Conservation (phyloP, 2,329 filamentous ascomycete species). For the Coniochaeta sp. region DNA sequence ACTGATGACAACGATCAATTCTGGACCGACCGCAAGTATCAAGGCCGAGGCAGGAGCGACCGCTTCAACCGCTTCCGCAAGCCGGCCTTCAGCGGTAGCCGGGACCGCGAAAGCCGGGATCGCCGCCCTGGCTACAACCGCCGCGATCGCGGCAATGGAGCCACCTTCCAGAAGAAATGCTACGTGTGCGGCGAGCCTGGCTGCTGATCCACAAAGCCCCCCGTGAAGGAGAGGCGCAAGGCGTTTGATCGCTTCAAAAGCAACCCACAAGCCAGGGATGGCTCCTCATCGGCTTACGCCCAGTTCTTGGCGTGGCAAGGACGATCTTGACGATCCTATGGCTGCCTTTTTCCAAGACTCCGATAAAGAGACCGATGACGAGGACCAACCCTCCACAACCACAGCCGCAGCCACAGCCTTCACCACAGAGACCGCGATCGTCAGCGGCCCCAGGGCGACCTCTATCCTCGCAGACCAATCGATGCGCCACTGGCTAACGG, state of each 20-base stretch:
- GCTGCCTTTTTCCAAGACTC: neutral
- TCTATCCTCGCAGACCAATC: neutral
- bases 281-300: neutral
- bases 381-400: neutral
- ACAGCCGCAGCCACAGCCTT: neutral
- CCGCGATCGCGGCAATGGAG: too few species aligned
- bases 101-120: too few species aligned
- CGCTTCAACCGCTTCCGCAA: neutral
- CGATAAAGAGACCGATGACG: neutral
- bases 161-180: neutral
- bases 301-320: neutral
- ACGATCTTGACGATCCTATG: neutral
- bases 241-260: neutral
- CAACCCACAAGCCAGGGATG: neutral
- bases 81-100: too few species aligned
- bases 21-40: neutral
- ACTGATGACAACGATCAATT: neutral
- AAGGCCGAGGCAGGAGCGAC: neutral
- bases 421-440: neutral
- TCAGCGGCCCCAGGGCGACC: neutral
- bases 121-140: too few species aligned
- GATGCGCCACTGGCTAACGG: neutral
- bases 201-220: neutral
- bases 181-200: neutral
- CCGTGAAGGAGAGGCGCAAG: neutral